Evolutionary conservation across 257 asterid species (phyloP).

Genomic region (Solanum clarkiae): DNA sequence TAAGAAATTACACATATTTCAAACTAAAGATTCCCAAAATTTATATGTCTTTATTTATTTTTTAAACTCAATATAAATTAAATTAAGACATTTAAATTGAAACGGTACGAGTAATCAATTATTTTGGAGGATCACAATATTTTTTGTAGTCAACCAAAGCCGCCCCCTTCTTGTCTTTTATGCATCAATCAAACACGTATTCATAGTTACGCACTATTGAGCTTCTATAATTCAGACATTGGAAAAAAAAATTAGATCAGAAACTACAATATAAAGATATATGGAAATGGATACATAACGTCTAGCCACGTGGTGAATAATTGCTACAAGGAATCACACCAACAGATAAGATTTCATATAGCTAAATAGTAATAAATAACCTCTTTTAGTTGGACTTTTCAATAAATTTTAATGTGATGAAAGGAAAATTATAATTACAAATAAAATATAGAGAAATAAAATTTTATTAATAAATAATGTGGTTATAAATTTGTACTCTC

Average conservation of each 20-base stretch:
- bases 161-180: not conserved
- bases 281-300: not conserved
- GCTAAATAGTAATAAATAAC: too few species aligned
- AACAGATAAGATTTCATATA: too few species aligned
- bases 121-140: not conserved
- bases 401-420: too few species aligned
- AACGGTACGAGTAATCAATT: too few species aligned
- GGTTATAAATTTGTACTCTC: too few species aligned
- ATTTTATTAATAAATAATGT: too few species aligned
- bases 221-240: not conserved
- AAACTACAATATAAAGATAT: not conserved
- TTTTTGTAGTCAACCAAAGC: not conserved
- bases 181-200: not conserved
- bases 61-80: not conserved
- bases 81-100: not conserved
- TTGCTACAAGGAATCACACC: too few species aligned
- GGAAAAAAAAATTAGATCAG: not conserved
- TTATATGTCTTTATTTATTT: not conserved
- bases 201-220: not conserved
- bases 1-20: too few species aligned
- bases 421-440: too few species aligned
- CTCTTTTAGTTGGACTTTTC: fast-evolving
- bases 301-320: not conserved
- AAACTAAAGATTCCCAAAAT: not conserved
- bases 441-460: too few species aligned